phyloP scores from a whole-genome alignment of 1,284 basidiomycete species.

The Neolentinus lepideus region DNA sequence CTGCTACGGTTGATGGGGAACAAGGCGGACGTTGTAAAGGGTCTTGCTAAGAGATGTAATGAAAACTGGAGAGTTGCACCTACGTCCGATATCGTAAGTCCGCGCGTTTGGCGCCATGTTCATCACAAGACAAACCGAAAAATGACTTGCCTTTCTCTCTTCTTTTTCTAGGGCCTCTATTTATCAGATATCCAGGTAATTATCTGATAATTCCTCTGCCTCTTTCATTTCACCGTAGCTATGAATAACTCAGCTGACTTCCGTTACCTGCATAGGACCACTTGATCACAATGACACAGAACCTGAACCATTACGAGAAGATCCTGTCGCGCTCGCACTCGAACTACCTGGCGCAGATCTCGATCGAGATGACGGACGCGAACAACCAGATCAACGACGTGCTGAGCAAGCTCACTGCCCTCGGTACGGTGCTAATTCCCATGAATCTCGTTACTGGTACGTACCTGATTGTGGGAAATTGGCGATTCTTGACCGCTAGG shows the following conservation, averaged over 20 bases:
- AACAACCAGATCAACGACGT: slow-evolving; percentile 99
- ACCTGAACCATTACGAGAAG: slow-evolving; percentile 98
- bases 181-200: slow-evolving; percentile 74
- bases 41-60: slow-evolving; percentile 95
- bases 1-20: slow-evolving; percentile 94
- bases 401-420: slow-evolving; percentile 94
- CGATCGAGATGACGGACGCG: slow-evolving; percentile 98
- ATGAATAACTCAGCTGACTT: not conserved
- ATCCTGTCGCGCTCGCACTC: slow-evolving; percentile 97
- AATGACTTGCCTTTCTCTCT: not conserved
- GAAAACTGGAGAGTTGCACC: slow-evolving; percentile 99
- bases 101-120: not conserved
- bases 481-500: not conserved
- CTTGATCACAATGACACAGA: slow-evolving; percentile 99
- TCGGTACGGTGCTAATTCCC: slow-evolving; percentile 95
- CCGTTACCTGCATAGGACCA: slow-evolving; percentile 61
- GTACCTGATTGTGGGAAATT: slow-evolving; percentile 19
- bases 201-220: not conserved
- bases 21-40: slow-evolving; percentile 99
- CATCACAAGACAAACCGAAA: not conserved
- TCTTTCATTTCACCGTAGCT: slow-evolving; percentile 5
- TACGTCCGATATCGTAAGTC: slow-evolving; percentile 88
- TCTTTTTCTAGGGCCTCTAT: slow-evolving; percentile 70
- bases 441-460: slow-evolving; percentile 92
- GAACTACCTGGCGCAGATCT: slow-evolving; percentile 98